A percentile compares a stretch with the other conserved stretches of the same genome.
Evolutionary conservation across 2,329 filamentous ascomycete species (phyloP).

Genomic region (Aspergillus chevalieri): DNA sequence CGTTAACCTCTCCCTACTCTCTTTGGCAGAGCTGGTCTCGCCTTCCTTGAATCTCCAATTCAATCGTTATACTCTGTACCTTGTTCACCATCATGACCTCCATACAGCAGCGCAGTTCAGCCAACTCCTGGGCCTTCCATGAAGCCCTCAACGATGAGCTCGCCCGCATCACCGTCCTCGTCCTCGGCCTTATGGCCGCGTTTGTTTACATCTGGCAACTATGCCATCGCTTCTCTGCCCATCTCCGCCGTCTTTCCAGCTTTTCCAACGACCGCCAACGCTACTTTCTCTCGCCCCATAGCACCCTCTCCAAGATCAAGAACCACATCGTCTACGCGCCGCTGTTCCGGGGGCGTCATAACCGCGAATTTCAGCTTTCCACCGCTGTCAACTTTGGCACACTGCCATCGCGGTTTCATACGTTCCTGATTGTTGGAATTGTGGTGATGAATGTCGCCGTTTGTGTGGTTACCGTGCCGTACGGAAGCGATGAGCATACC

Average conservation of each 20-base stretch:
- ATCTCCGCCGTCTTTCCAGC: slow-evolving; percentile 67
- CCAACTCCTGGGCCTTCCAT: slow-evolving; percentile 13
- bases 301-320: slow-evolving; percentile 61
- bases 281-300: slow-evolving; percentile 62
- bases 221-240: slow-evolving; percentile 54
- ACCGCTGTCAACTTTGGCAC: slow-evolving; percentile 41
- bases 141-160: slow-evolving; percentile 49
- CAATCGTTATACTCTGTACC: too few relatives aligned
- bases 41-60: too few relatives aligned
- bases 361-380: slow-evolving; percentile 41
- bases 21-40: too few relatives aligned
- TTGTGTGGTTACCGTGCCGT: slow-evolving; percentile 46
- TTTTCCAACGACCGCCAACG: slow-evolving; percentile 72
- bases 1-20: too few relatives aligned
- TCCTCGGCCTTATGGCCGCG: slow-evolving; percentile 58
- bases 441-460: slow-evolving; percentile 42
- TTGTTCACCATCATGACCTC: too few relatives aligned
- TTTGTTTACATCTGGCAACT: slow-evolving; percentile 64
- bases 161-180: slow-evolving; percentile 55
- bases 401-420: slow-evolving; percentile 43
- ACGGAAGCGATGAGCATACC: slow-evolving; percentile 25
- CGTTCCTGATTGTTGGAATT: slow-evolving; percentile 35
- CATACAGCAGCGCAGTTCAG: background rate
- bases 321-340: slow-evolving; percentile 54
- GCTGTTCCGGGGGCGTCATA: slow-evolving; percentile 39